Evolutionary conservation across 2,329 filamentous ascomycete genomes (phyloP).

Genomic region (Fusarium coffeatum): DNA sequence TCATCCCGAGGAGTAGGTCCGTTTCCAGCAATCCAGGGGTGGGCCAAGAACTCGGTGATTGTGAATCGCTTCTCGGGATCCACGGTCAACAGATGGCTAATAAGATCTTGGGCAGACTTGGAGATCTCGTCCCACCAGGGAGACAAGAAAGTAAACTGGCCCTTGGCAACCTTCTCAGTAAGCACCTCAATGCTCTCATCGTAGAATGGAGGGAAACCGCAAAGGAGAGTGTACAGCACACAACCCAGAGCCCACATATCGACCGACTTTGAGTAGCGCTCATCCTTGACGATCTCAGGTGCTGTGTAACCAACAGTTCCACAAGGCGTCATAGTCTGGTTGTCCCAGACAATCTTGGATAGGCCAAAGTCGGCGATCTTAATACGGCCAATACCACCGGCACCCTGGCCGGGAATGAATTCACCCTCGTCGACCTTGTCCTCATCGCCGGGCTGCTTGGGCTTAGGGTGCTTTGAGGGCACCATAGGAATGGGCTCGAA

Average conservation of each 20-base stretch:
- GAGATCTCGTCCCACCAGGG: constrained; percentile 99
- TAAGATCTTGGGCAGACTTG: constrained; percentile 91
- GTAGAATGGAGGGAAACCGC: constrained; percentile 98
- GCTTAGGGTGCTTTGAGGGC: constrained; percentile 83
- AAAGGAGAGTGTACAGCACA: constrained; percentile 95
- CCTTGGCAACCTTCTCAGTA: constrained; percentile 96
- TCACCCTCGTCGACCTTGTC: constrained; percentile 98
- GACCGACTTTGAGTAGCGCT: constrained; percentile 97
- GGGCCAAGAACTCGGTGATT: constrained; percentile 91
- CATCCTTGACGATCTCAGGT: constrained; percentile 98
- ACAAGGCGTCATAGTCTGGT: constrained; percentile 98
- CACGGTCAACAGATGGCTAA: constrained; percentile 92
- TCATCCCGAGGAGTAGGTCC: constrained; percentile 69
- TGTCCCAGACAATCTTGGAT: constrained; percentile 98
- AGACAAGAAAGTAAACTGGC: constrained; percentile 96
- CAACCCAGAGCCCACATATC: constrained; percentile 99
- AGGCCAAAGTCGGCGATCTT: constrained; percentile 99
- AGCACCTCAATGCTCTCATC: constrained; percentile 97
- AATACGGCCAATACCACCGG: constrained; percentile 92
- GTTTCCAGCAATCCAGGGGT: constrained; percentile 88
- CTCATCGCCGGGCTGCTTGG: constrained; percentile 87
- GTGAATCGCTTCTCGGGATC: constrained; percentile 95
- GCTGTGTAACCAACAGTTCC: constrained; percentile 98
- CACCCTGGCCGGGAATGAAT: constrained; percentile 82
- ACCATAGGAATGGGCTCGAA: constrained; percentile 89